Base-by-base conservation (phyloP, 2,329 filamentous ascomycete genomes). In the Chlorencoelia australis region DNA sequence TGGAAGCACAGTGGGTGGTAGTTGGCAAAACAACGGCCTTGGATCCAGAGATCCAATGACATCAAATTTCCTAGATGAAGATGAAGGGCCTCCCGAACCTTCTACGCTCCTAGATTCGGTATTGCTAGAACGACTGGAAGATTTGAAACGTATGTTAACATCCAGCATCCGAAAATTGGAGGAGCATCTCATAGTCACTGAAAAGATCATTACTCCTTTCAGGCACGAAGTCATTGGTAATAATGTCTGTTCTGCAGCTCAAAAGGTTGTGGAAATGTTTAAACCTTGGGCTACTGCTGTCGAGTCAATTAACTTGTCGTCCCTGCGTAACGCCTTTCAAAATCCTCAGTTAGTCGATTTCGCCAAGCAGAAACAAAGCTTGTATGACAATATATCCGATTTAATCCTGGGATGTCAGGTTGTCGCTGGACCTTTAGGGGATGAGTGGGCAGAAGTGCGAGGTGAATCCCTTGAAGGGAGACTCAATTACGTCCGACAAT, bases 361-460 rank as follows among this genome's bases (percentile, higher is more conserved):
- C 57, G 80, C 79, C 52, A 73, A 79, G 20, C 85, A 94, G 58
- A 96, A 96, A 61, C 91, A 98, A 59, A 83, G 82, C 49, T 68
- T 94, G 13, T 96, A 96, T 59, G 91, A 96, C 59, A 82, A 87
- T 41, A 82, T 94, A 37, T 88, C 87, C 7, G 91, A 96, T 56
- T 71, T 98, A 18, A 64, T 96, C 4, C 64, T 94, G 33, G 78
- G 81, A 40, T 95, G 88, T 53, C 91, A 98, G 60, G 78, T 83
- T 16, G 82, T 96, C n/a, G 84, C 87, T 5, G 85, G 85, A 7
- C 91, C 91, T 5, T 62, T 98, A 28, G 84, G 82, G 7, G 91
- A 98, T 56, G 91, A 98, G 61, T 98, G 91, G 91, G 77, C 88
- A 4, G 87, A 94, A 56, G 69, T 88, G n/a, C 78, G 87, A 28